Evolutionary conservation across 1,284 basidiomycete species (phyloP), one percentile per base, ranked within the genome.

Genomic region (Ustilago crameri): DNA sequence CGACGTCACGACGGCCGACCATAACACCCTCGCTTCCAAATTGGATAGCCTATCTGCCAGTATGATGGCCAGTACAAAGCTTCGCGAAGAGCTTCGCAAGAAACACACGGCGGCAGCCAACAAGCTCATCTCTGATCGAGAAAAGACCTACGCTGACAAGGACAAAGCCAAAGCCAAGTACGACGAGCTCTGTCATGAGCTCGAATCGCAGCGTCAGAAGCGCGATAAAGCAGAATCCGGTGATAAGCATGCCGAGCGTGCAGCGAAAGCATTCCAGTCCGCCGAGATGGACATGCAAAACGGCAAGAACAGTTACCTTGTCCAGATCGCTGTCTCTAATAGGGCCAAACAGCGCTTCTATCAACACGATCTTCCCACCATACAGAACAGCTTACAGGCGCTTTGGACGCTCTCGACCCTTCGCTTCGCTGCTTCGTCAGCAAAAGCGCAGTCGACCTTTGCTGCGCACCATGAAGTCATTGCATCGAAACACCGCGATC

Each of bases 241-340:
- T 14, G 76, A 71, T 34, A 51, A 44, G 20, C 74, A 78, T 37
- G 65, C 64, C 5, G 76, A 78, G 9, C 51, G 74, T 20, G 76
- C 74, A 10, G 59, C 64, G 2, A 74, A 69, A 35, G 66, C 58
- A 4, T 76, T 64, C 42, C 55, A 65, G 32, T 45, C 51, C 5
- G 65, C 71, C 22, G 64, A 76, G 43, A 58, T 58, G 43, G 74
- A 75, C 50, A 76, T 78, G 76, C 56, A 43, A 63, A 78, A 68
- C 34, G 66, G 54, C 46, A 78, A 78, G 55, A 78, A 78, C 48
- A 56, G 38, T 37, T 78, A 78, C 50, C 59, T 78, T 23, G 59
- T 76, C n/a, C 54, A 68, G 18, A 72, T 78, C 15, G 49, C 57
- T 9, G 55, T 68, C 15, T 63, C 70, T 17, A 78, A 78, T 48